These are phyloP conservation scores for Sporothrix brasiliensis DNA, from an alignment of 2,329 filamentous ascomycete species.

Conservation along the genomic window DNA sequence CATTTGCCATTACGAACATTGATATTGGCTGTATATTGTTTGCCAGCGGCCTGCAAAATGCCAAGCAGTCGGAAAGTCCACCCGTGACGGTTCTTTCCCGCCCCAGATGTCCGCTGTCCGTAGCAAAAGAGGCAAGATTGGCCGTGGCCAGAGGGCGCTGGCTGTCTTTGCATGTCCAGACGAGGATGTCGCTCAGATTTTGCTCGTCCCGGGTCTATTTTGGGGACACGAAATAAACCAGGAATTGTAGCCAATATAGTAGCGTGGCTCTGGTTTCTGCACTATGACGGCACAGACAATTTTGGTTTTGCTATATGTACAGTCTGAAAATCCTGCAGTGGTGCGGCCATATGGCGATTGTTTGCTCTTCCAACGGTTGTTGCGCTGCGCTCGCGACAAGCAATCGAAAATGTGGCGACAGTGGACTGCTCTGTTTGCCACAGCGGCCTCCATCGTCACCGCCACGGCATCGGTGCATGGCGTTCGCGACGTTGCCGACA, in stretches of 20 bases:
- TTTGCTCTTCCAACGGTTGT: neutral
- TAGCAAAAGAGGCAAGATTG: neutral
- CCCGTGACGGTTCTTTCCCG: neutral
- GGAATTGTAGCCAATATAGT: neutral
- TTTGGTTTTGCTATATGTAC: neutral
- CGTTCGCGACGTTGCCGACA: neutral
- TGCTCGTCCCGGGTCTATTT: neutral
- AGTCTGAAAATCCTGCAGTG: neutral
- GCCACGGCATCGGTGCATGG: neutral
- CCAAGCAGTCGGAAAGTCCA: slow-evolving; percentile 1
- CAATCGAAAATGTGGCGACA: neutral
- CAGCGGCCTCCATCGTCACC: neutral
- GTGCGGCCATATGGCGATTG: too few species aligned
- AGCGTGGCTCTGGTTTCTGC: neutral
- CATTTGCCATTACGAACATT: neutral
- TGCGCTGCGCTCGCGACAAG: neutral
- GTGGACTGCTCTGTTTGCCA: neutral
- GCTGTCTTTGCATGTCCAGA: too few species aligned
- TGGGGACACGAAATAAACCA: neutral
- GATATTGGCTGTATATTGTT: neutral
- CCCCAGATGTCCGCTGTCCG: neutral
- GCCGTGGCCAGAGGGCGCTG: neutral
- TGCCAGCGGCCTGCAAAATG: neutral
- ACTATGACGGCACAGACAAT: neutral
- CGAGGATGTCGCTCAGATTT: too few species aligned